phyloP scores from a whole-genome alignment of 345 rosid species.

The Viola odorata region DNA sequence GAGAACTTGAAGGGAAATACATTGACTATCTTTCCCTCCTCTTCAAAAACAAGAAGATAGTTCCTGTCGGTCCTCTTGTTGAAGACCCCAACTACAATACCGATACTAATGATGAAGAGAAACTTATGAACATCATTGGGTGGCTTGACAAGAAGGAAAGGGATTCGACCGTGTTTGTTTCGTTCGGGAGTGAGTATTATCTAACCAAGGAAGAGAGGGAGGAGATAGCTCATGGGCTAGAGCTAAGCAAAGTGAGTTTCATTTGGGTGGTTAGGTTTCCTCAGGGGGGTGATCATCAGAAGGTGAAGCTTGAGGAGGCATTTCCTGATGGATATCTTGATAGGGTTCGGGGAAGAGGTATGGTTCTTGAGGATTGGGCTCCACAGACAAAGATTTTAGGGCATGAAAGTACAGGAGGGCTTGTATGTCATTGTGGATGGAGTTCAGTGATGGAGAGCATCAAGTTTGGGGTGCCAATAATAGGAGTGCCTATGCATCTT shows the following conservation, averaged over 20 bases:
- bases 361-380: conserved; percentile 31
- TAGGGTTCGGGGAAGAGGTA: conserved; percentile 19
- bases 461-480: conserved; percentile 29
- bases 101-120: conserved; percentile 6
- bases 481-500: conserved; percentile 29
- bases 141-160: conserved; percentile 26
- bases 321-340: conserved; percentile 26
- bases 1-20: conserved; percentile 27
- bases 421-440: conserved; percentile 46
- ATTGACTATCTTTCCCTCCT: conserved; percentile 19
- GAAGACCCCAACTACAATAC: no score
- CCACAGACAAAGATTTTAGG: conserved; percentile 30
- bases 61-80: conserved; percentile 29
- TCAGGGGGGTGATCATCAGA: conserved; percentile 6
- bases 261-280: conserved; percentile 32
- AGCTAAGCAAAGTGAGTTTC: conserved; percentile 22
- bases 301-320: conserved; percentile 14
- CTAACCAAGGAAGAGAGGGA: conserved; percentile 24
- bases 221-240: conserved; percentile 30
- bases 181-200: conserved; percentile 29
- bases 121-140: conserved; percentile 4
- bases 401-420: conserved; percentile 25
- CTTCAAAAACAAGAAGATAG: conserved; percentile 16
- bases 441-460: conserved; percentile 30
- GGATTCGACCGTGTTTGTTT: conserved; percentile 19